A percentile compares a stretch with the other conserved stretches of the same genome.
Conservation (phyloP, 2,329 filamentous ascomycete species). For the Microcera coccophila region DNA sequence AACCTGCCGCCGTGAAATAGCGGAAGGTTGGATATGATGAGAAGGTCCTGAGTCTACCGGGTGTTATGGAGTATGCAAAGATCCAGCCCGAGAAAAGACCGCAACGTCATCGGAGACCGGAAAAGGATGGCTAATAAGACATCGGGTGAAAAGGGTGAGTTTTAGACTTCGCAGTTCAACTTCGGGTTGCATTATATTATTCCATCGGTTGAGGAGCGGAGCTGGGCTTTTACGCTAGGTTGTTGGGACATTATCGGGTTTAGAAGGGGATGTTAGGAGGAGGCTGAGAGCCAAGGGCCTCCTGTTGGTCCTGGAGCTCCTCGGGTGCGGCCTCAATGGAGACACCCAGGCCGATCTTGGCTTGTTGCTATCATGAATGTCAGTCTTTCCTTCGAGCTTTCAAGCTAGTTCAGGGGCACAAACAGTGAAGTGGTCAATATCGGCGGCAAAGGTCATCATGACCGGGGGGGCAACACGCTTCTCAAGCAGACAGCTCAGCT, state of each 20-base stretch:
- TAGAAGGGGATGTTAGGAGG: slow-evolving; percentile 64
- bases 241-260: slow-evolving; percentile 23
- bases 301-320: slow-evolving; percentile 82
- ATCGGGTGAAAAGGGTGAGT: slow-evolving; percentile 20
- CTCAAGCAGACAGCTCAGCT: slow-evolving; percentile 87
- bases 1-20: slow-evolving; percentile 5
- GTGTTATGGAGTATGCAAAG: slow-evolving; percentile 9
- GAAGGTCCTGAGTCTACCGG: slow-evolving; percentile 6
- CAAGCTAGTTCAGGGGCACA: slow-evolving; percentile 33
- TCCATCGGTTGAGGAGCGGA: slow-evolving; percentile 20
- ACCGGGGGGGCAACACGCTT: slow-evolving; percentile 93
- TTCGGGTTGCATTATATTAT: slow-evolving; percentile 27
- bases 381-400: slow-evolving; percentile 18
- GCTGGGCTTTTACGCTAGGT: slow-evolving; percentile 17
- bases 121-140: slow-evolving; percentile 30
- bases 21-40: slow-evolving; percentile 8
- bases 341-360: slow-evolving; percentile 91
- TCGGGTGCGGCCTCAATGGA: slow-evolving; percentile 83
- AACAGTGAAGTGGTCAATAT: slow-evolving; percentile 95
- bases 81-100: slow-evolving; percentile 4
- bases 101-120: slow-evolving; percentile 21
- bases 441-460: slow-evolving; percentile 89
- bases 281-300: slow-evolving; percentile 50
- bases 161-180: slow-evolving; percentile 19
- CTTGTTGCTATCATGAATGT: slow-evolving; percentile 67